phyloP scores from a whole-genome alignment of 1,284 basidiomycete species.

The Laetiporus sulphureus region DNA sequence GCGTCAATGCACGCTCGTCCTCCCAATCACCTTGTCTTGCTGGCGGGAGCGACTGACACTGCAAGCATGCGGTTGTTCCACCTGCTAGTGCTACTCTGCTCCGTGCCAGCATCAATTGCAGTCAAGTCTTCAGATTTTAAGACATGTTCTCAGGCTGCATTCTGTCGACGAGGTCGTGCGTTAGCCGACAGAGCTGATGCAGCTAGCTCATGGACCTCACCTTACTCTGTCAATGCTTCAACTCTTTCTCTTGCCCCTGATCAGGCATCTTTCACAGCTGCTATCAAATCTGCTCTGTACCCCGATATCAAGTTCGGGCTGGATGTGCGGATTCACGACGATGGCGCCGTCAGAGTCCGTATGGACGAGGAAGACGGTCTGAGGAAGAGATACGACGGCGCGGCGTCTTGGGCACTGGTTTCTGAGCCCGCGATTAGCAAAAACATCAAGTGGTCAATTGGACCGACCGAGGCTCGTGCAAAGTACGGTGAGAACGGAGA shows the following conservation, averaged over 20 bases:
- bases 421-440: constrained; percentile 57
- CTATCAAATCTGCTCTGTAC: constrained; percentile 73
- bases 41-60: too few species aligned
- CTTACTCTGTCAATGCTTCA: constrained; percentile 67
- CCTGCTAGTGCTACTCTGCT: constrained; percentile 21
- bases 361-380: constrained; percentile 82
- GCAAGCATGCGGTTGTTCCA: constrained; percentile 4
- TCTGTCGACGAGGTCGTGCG: constrained; percentile 84
- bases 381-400: constrained; percentile 83
- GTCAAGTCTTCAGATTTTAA: constrained; percentile 85
- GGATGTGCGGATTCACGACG: constrained; percentile 74
- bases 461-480: constrained; percentile 55
- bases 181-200: constrained; percentile 66
- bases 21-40: too few species aligned
- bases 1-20: too few species aligned
- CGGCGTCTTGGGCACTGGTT: constrained; percentile 79
- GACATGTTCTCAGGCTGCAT: constrained; percentile 83
- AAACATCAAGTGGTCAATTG: constrained; percentile 53
- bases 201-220: constrained; percentile 63
- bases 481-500: constrained; percentile 51
- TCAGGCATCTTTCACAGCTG: constrained; percentile 61
- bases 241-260: constrained; percentile 43
- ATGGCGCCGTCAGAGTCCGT: constrained; percentile 78
- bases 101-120: constrained; percentile 34
- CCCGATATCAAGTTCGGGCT: constrained; percentile 77